Evolutionary conservation across 2,329 filamentous ascomycete genomes (phyloP).

Genomic region (Penicillium concentricum): DNA sequence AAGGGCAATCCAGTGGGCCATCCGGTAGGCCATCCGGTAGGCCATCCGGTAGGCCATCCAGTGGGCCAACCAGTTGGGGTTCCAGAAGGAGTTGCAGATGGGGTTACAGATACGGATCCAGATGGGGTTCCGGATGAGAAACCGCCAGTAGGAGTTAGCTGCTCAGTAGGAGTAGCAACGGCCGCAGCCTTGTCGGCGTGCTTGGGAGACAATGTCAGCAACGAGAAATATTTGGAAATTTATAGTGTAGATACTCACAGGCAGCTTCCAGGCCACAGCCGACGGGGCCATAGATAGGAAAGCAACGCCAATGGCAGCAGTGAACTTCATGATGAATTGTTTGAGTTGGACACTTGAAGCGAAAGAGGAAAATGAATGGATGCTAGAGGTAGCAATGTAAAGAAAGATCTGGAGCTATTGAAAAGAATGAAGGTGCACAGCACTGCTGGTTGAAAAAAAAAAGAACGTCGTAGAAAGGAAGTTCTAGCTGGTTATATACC

Average conservation of each 20-base stretch:
- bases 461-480: neutral
- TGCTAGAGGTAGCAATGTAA: slow-evolving; percentile 10
- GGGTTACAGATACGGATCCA: neutral
- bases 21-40: too few relatives aligned
- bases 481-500: slow-evolving; percentile 15
- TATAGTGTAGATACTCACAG: slow-evolving; percentile 6
- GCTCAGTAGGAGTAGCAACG: slow-evolving; percentile 10
- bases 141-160: neutral
- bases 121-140: slow-evolving; percentile 2
- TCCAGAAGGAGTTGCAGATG: neutral
- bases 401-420: slow-evolving; percentile 13
- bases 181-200: slow-evolving; percentile 1
- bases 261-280: slow-evolving; percentile 18
- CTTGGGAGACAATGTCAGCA: slow-evolving; percentile 3
- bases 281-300: slow-evolving; percentile 25
- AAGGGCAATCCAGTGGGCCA: neutral
- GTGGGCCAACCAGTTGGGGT: neutral
- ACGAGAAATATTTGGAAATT: neutral
- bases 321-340: slow-evolving; percentile 30
- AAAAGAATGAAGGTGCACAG: slow-evolving; percentile 27
- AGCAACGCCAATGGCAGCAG: slow-evolving; percentile 25
- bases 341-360: neutral
- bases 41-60: too few relatives aligned
- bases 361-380: slow-evolving; percentile 13
- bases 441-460: slow-evolving; percentile 22